phyloP scores from a whole-genome alignment of 257 asterid genomes.

The Catharanthus roseus region DNA sequence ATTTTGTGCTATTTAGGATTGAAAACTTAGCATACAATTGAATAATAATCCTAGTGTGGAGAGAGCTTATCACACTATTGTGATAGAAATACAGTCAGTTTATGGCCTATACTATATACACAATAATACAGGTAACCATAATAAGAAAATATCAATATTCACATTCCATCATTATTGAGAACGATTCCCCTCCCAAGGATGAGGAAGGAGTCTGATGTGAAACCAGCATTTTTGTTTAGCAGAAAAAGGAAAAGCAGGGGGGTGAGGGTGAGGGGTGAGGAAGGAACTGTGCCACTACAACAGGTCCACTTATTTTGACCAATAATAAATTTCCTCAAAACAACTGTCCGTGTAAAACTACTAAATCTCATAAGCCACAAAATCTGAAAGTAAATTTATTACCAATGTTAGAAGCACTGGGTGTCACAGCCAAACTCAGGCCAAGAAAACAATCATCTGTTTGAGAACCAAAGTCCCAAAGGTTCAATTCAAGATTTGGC shows the following conservation, averaged over 20 bases:
- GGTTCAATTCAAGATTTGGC: constrained; percentile 96
- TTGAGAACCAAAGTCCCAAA: constrained; percentile 73
- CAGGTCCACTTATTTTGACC: background rate
- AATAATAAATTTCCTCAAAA: background rate
- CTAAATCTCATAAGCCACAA: constrained; percentile 9
- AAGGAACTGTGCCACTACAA: background rate
- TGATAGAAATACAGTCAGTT: background rate
- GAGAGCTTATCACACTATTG: background rate
- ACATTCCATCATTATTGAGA: background rate
- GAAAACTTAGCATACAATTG: background rate
- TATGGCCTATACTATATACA: background rate
- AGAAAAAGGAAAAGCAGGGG: background rate
- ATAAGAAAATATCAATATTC: background rate
- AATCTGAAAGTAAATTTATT: constrained; percentile 11
- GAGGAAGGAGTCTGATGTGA: background rate
- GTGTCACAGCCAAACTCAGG: constrained; percentile 86
- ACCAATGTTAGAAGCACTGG: constrained; percentile 74
- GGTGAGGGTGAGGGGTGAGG: background rate
- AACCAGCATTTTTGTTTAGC: background rate
- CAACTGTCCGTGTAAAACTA: background rate
- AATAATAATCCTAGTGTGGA: background rate
- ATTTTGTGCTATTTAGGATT: background rate
- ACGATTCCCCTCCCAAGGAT: background rate
- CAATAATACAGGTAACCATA: background rate
- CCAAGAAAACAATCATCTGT: constrained; percentile 86